Percentiles rank a stretch among this genome's conserved stretches.
phyloP scores from a whole-genome alignment of 192 early-diverging fungal species.

The Coemansia sp. region DNA sequence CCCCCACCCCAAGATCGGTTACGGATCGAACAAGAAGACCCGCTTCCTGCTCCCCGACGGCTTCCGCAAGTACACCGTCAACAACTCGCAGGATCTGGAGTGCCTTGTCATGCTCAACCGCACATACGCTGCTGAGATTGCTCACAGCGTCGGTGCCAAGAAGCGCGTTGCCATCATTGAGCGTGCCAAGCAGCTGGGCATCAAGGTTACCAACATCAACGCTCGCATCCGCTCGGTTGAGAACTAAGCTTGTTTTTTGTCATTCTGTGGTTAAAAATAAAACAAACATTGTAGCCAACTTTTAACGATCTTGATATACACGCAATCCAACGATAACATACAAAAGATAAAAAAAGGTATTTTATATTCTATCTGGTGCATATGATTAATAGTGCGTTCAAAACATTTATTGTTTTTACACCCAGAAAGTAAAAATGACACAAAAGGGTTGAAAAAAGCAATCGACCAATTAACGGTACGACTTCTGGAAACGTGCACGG shows the following conservation, averaged over 20 bases:
- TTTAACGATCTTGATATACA: neutral
- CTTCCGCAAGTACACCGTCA: constrained; percentile 98
- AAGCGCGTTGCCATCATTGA: constrained; percentile 92
- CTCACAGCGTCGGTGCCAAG: constrained; percentile 93
- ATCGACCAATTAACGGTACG: constrained; percentile 74
- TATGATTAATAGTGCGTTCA: constrained; percentile 16
- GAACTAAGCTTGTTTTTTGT: constrained; percentile 55
- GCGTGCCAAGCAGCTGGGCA: constrained; percentile 93
- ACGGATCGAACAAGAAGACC: constrained; percentile 95
- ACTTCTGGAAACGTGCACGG: constrained; percentile 93
- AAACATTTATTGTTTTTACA: constrained; percentile 46
- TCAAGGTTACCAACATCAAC: constrained; percentile 94
- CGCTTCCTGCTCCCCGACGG: constrained; percentile 96
- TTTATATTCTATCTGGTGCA: too few species aligned
- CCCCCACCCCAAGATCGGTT: constrained; percentile 99
- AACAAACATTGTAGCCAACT: neutral
- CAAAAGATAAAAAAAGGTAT: too few species aligned
- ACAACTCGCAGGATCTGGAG: constrained; percentile 91
- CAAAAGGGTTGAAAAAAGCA: constrained; percentile 13
- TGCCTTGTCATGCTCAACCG: constrained; percentile 99
- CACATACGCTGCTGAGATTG: constrained; percentile 98
- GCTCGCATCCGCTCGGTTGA: constrained; percentile 80
- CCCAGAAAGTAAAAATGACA: constrained; percentile 37
- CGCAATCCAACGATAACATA: too few species aligned
- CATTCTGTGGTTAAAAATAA: constrained; percentile 10